Evolutionary conservation across 2,329 filamentous ascomycete genomes (phyloP).

Genomic region (Clonostachys sp.): DNA sequence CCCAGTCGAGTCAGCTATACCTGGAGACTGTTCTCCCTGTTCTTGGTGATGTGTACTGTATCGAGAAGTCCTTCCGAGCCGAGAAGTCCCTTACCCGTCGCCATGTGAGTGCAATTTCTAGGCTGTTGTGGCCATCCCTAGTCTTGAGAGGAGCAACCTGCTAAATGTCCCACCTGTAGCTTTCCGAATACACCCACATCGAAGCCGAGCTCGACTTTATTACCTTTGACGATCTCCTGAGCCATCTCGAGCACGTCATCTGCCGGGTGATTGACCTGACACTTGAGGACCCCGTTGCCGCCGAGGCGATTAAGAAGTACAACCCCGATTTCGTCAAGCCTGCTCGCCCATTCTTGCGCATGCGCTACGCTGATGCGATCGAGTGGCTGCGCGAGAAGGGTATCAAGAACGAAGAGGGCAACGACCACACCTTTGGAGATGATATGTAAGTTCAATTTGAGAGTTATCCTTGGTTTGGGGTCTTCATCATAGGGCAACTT

Average conservation of each 20-base stretch:
- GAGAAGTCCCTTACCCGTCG: constrained; percentile 94
- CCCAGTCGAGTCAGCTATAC: constrained; percentile 95
- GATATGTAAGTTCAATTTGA: constrained; percentile 55
- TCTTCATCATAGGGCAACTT: too few species aligned
- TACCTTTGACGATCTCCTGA: constrained; percentile 81
- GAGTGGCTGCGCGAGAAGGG: constrained; percentile 88
- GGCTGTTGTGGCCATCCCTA: too few species aligned
- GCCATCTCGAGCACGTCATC: constrained; percentile 81
- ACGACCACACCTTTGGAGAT: constrained; percentile 88
- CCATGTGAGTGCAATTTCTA: constrained; percentile 41
- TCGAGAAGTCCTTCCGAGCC: constrained; percentile 97
- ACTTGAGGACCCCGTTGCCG: constrained; percentile 68
- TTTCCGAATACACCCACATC: constrained; percentile 95
- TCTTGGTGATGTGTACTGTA: constrained; percentile 93
- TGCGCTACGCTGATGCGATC: constrained; percentile 93
- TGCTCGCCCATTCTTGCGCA: constrained; percentile 82
- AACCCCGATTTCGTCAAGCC: constrained; percentile 89
- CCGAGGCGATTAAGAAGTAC: constrained; percentile 72
- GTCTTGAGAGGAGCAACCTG: too few species aligned
- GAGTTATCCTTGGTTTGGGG: too few species aligned
- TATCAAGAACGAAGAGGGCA: constrained; percentile 88
- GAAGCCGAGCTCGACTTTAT: constrained; percentile 97
- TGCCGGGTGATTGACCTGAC: constrained; percentile 79
- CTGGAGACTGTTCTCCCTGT: constrained; percentile 91
- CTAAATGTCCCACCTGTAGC: constrained; percentile 7